Conservation (phyloP, 2,329 filamentous ascomycete species). For the Magnaporthales sp. region DNA sequence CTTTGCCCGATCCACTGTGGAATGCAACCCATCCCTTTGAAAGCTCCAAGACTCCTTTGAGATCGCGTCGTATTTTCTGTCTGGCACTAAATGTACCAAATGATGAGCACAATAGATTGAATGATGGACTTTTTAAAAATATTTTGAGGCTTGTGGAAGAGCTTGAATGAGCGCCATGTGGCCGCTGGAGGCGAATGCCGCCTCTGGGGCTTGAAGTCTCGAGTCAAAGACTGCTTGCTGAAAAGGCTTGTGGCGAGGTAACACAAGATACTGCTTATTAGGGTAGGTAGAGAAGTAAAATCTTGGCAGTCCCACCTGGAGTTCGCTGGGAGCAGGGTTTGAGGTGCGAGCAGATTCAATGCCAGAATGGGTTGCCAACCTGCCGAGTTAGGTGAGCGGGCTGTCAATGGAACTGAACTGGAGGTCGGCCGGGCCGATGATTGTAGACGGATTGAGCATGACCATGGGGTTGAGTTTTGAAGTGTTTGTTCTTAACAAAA, state of each 20-base stretch:
- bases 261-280: neutral
- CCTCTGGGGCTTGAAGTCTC: too few species aligned
- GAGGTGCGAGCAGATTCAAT: neutral
- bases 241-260: neutral
- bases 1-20: slow-evolving; percentile 4
- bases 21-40: slow-evolving; percentile 1
- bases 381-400: neutral
- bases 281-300: neutral
- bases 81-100: neutral
- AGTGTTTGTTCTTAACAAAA: too few species aligned
- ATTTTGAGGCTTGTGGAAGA: neutral
- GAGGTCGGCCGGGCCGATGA: neutral
- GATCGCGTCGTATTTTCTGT: neutral
- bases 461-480: neutral
- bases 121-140: neutral
- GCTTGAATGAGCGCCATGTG: neutral
- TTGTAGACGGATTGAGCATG: neutral
- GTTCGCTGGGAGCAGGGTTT: neutral
- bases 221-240: neutral
- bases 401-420: neutral
- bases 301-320: neutral
- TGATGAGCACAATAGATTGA: neutral
- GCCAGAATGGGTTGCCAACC: neutral
- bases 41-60: neutral
- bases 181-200: neutral